Conservation (phyloP, 2,329 filamentous ascomycete genomes). For the Erysiphe neolycopersici region DNA sequence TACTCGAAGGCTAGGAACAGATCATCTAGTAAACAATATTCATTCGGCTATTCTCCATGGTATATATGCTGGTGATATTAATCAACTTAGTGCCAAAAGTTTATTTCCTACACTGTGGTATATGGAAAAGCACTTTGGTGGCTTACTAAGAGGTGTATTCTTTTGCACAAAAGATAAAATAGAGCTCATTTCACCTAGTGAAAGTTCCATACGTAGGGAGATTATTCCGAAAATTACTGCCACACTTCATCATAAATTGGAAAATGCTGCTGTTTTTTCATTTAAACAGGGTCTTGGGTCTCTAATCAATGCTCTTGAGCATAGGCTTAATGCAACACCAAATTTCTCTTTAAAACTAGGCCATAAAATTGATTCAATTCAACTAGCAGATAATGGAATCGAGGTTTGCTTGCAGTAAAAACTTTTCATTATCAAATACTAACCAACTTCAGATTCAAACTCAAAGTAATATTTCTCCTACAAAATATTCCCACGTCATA, state of each 20-base stretch:
- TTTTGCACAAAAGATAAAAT: neutral
- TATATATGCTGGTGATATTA: conserved; percentile 75
- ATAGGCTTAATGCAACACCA: conserved; percentile 20
- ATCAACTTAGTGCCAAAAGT: conserved; percentile 47
- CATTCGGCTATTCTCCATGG: conserved; percentile 58
- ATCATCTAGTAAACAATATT: conserved; percentile 39
- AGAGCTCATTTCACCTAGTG: neutral
- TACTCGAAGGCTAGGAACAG: conserved; percentile 22
- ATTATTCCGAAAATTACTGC: conserved; percentile 1
- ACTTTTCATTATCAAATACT: neutral
- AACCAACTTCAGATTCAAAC: conserved; percentile 14
- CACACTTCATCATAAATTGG: conserved; percentile 7
- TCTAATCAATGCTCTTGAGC: conserved; percentile 26
- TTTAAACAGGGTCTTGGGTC: conserved; percentile 35
- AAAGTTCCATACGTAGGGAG: conserved; percentile 1
- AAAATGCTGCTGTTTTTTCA: conserved; percentile 17
- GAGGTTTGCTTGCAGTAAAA: conserved; percentile 14
- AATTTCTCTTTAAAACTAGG: conserved; percentile 33
- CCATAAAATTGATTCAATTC: conserved; percentile 22
- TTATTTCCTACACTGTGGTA: conserved; percentile 15
- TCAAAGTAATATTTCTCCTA: conserved; percentile 1
- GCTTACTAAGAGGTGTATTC: conserved; percentile 1
- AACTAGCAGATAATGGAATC: conserved; percentile 16
- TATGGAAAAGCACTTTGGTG: conserved; percentile 5
- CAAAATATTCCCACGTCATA: conserved; percentile 16